Conservation (phyloP, 2,329 filamentous ascomycete genomes). For the Alternaria sp. region DNA sequence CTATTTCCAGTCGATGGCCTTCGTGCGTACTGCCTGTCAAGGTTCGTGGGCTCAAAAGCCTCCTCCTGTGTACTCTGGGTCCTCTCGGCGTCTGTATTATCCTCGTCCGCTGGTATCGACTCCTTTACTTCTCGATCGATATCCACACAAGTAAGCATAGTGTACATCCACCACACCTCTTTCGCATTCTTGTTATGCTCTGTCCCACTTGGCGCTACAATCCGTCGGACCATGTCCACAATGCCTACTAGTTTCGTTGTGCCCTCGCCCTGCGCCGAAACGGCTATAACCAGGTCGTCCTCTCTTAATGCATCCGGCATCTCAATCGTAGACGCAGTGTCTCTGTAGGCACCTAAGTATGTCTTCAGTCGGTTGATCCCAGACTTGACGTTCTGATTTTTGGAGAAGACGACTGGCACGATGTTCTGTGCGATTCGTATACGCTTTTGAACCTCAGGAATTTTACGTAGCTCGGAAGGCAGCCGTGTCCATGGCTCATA, state of each 20-base stretch:
- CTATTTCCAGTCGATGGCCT: neutral
- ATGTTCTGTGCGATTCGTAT: constrained; percentile 13
- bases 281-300: constrained; percentile 19
- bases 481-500: constrained; percentile 34
- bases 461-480: constrained; percentile 11
- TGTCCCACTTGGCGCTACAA: constrained; percentile 14
- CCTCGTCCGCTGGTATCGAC: neutral
- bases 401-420: constrained; percentile 27
- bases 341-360: constrained; percentile 16
- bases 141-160: constrained; percentile 23
- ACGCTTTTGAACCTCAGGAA: constrained; percentile 9
- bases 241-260: constrained; percentile 33
- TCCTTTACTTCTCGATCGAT: constrained; percentile 6
- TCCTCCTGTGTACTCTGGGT: constrained; percentile 12
- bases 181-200: constrained; percentile 2
- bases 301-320: constrained; percentile 14
- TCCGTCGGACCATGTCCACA: constrained; percentile 27
- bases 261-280: constrained; percentile 33
- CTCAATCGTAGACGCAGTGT: constrained; percentile 16
- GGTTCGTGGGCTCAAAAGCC: constrained; percentile 24
- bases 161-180: constrained; percentile 30
- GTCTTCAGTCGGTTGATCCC: constrained; percentile 26
- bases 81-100: neutral
- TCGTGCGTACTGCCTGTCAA: constrained; percentile 6
- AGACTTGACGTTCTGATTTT: constrained; percentile 32